A percentile compares a stretch with the other conserved stretches of the same genome.
Conservation (phyloP, 2,329 filamentous ascomycete species). For the Colletotrichum sp. region DNA sequence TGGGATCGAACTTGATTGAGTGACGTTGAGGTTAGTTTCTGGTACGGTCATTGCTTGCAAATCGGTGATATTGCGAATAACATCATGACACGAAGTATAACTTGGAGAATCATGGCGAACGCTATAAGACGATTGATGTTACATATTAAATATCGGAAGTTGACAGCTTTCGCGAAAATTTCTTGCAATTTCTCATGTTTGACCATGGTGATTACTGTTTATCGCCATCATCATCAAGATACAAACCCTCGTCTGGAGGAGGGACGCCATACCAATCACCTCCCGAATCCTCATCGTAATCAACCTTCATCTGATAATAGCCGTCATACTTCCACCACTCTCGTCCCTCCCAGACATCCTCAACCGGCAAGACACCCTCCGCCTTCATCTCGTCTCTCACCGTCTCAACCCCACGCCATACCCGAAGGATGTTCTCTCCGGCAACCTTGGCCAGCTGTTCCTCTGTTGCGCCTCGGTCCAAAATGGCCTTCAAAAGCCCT, state of each 20-base stretch:
- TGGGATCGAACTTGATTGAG: rapidly evolving
- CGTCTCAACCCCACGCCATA: constrained; percentile 30
- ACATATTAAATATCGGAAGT: rapidly evolving
- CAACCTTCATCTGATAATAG: constrained; percentile 1
- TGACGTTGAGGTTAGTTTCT: background rate
- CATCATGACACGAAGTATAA: background rate
- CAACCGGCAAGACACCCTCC: constrained; percentile 34
- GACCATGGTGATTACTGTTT: background rate
- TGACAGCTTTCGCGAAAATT: rapidly evolving
- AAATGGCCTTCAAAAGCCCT: constrained; percentile 32
- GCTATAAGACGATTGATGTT: rapidly evolving
- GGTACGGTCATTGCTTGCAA: background rate
- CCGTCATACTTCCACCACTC: constrained; percentile 37
- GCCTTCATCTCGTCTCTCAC: constrained; percentile 30
- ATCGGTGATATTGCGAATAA: background rate
- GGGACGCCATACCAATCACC: constrained; percentile 31
- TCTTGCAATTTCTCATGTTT: background rate
- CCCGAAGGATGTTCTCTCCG: constrained; percentile 41
- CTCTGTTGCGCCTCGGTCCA: constrained; percentile 42
- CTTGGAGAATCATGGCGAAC: background rate
- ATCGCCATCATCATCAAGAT: background rate
- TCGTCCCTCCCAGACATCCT: constrained; percentile 37
- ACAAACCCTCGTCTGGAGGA: constrained; percentile 10
- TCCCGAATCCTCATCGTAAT: no score
- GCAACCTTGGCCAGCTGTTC: constrained; percentile 38